Percentiles rank a stretch among this genome's conserved stretches.
phyloP scores from a whole-genome alignment of 805 yeast species.

The Sugiyamaella smithiae region DNA sequence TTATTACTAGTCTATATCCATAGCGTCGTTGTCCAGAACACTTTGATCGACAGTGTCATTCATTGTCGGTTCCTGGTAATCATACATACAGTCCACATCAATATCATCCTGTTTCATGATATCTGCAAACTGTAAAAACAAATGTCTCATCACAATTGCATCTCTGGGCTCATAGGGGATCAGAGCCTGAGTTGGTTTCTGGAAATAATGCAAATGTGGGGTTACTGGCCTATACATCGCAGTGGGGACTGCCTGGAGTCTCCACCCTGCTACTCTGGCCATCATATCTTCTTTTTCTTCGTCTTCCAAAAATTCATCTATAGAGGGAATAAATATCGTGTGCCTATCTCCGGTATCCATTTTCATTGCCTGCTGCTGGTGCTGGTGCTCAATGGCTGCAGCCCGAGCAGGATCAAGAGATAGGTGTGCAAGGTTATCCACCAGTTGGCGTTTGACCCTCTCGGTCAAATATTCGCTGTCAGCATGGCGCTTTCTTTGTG shows the following conservation, averaged over 20 bases:
- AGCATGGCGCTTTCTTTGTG: constrained; percentile 3
- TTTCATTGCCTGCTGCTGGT: constrained; percentile 5
- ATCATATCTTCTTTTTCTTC: constrained; percentile 21
- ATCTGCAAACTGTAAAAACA: neutral
- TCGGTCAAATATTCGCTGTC: constrained; percentile 7
- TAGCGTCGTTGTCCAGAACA: constrained; percentile 6
- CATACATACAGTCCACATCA: neutral
- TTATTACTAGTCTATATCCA: constrained; percentile 12
- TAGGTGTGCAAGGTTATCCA: constrained; percentile 15
- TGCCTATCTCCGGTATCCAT: constrained; percentile 24
- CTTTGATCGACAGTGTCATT: neutral
- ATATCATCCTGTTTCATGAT: neutral
- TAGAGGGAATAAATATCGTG: constrained; percentile 26
- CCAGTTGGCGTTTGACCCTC: constrained; percentile 41
- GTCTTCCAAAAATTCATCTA: constrained; percentile 25
- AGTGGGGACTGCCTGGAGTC: constrained; percentile 17
- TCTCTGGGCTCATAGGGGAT: constrained; percentile 11
- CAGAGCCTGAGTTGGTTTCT: constrained; percentile 17
- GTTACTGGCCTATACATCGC: constrained; percentile 1
- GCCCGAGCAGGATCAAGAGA: constrained; percentile 9
- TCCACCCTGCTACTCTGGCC: constrained; percentile 18
- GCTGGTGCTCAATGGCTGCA: neutral
- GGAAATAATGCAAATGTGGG: constrained; percentile 17
- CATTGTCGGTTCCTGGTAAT: too few relatives aligned
- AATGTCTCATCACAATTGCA: constrained; percentile 1